Percentiles rank a stretch among this genome's conserved stretches.
Evolutionary conservation across 306 rosid species (phyloP).

Genomic region (Quercus suber): DNA sequence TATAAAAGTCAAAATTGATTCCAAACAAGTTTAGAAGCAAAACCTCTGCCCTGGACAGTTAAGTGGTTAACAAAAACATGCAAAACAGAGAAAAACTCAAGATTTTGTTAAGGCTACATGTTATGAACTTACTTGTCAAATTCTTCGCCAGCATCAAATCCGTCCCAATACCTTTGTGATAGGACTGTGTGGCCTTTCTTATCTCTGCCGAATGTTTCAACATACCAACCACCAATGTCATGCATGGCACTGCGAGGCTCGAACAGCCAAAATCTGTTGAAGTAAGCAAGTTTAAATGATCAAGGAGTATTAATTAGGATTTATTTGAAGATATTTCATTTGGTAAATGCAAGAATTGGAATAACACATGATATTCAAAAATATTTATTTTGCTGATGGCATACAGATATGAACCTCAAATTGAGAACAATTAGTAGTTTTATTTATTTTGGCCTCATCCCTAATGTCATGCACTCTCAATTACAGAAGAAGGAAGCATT

Average conservation of each 20-base stretch:
- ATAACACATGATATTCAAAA: constrained; percentile 8
- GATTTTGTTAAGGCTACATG: not conserved
- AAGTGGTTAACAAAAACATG: not conserved
- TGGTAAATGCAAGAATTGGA: not conserved
- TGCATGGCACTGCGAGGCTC: constrained; percentile 98
- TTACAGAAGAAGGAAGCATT: not conserved
- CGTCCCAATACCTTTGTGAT: constrained; percentile 83
- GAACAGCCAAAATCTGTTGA: constrained; percentile 88
- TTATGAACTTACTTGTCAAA: constrained; percentile 50
- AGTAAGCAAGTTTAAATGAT: constrained; percentile 23
- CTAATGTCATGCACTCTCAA: not conserved
- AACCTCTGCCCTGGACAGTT: not conserved
- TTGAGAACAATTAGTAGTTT: not conserved
- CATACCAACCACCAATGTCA: constrained; percentile 94
- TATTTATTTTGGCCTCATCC: not conserved
- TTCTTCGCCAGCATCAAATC: constrained; percentile 50
- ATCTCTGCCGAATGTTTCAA: constrained; percentile 86
- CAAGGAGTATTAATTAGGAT: constrained; percentile 6
- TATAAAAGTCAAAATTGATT: not conserved
- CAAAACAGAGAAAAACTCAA: constrained; percentile 14
- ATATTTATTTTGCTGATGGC: not conserved
- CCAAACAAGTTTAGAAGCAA: constrained; percentile 1
- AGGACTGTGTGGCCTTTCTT: constrained; percentile 67
- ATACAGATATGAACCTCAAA: not conserved
- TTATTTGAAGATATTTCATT: not conserved